Base-by-base conservation (phyloP, 2,329 filamentous ascomycete species). In the Phaeosphaeriaceae sp. region DNA sequence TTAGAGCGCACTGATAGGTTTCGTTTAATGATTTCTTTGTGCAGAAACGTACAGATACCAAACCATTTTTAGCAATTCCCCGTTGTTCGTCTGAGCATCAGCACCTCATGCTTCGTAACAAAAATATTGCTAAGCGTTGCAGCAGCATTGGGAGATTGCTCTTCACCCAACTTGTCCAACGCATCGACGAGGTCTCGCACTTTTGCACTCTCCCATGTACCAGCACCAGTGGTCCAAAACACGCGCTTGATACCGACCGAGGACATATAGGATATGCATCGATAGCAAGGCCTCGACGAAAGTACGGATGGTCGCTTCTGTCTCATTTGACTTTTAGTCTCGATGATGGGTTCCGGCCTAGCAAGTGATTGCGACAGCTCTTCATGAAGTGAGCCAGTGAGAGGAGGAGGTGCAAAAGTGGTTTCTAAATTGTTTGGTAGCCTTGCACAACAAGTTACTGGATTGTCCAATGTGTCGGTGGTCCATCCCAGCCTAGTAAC, bases 81-180 rank as follows among this genome's bases (percentile, higher is more conserved):
- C 74, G 78, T 75, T 57, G 69, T 65, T 47, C 74, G 61, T 62
- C 78, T 76, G 63, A 84, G 63, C 78, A 81, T 80, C 52, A 84
- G 62, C 1, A 84, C 80, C 64, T 84, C 82, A 69, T 84, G 82
- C 71, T 84, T 85, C 7, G 82, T 85, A 17, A 85, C 79, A 67
- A 84, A 85, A 1, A 84, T 69, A 15, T 74, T 74, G 47, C 63
- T 66, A 11, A 67, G 51, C 3, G 51, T 54, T 41, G 48, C 25
- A 10, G 62, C 57, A 36, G 68, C 63, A 42, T 65, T 67, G 7
- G 56, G 59, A 10, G 53, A 61, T 52, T 54, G 51, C 44, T 69
- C 55, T 10, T 62, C 53, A 22, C 62, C 54, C 40, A 65, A 55
- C 7, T 60, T 68, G 10, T 83, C 79, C 51, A 84, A 65, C 25